Percentiles rank a stretch among this genome's conserved stretches.
phyloP scores from a whole-genome alignment of 2,329 filamentous ascomycete species.

The Colletotrichum tanaceti region DNA sequence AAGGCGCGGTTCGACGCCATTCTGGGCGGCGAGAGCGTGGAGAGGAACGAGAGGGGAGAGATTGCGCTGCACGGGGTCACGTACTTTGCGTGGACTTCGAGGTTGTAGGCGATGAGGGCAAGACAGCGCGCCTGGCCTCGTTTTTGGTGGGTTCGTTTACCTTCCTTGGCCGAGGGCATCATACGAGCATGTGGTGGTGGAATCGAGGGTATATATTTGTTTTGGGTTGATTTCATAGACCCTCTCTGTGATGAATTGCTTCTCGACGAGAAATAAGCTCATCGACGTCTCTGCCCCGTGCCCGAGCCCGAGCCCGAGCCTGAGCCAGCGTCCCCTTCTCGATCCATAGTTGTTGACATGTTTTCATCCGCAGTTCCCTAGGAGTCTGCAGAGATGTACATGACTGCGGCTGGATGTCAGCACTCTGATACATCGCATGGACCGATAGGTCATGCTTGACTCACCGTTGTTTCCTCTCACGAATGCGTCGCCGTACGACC shows the following conservation, averaged over 20 bases:
- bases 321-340: not conserved
- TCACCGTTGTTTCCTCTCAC: constrained; percentile 95
- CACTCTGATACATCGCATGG: not conserved
- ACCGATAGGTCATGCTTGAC: constrained; percentile 38
- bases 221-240: constrained; percentile 23
- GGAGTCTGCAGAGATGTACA: constrained; percentile 77
- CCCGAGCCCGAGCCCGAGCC: not conserved
- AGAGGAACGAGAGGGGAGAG: constrained; percentile 70
- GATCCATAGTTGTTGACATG: not conserved
- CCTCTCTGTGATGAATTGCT: constrained; percentile 25
- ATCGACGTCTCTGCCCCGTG: constrained; percentile 8
- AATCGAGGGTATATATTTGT: constrained; percentile 35
- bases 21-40: constrained; percentile 63
- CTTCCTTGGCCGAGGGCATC: not conserved
- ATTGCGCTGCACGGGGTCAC: constrained; percentile 74
- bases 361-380: constrained; percentile 39
- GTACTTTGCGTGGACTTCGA: constrained; percentile 71
- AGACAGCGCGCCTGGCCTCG: not conserved
- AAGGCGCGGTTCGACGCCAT: constrained; percentile 65
- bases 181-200: not conserved
- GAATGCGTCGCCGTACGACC: constrained; percentile 93
- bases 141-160: not conserved
- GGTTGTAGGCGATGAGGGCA: constrained; percentile 48
- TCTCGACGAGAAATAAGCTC: not conserved
- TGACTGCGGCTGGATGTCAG: constrained; percentile 60